Evolutionary conservation across 306 rosid genomes (phyloP), one percentile per base, ranked within the genome.

Genomic region (Adenanthera pavonina): DNA sequence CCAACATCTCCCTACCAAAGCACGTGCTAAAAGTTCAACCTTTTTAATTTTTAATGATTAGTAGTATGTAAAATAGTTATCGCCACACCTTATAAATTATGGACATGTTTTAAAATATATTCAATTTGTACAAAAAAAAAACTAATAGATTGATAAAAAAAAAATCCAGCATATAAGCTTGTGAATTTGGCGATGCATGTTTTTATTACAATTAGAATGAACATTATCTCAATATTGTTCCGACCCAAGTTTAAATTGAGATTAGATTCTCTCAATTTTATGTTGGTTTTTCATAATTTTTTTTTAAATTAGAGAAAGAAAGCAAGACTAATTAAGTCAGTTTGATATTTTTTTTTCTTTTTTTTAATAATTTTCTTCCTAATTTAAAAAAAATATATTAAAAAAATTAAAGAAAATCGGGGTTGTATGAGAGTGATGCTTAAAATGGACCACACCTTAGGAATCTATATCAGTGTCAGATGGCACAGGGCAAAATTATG

Each of bases 401-500:
- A n/a, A n/a, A n/a, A n/a, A n/a, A n/a, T n/a, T n/a, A n/a, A n/a
- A n/a, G 76, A 62, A 66, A 76, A 20, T 36, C 49, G 60, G 68
- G 81, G 60, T 38, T 46, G 41, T 35, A 0, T 46, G 57, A 12
- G 12, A 46, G 54, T 70, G 57, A 70, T 70, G 35, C 75, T 46
- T 25, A 25, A 19, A 12, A 47, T 51, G 81, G 83, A 77, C 87
- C 89, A 89, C 72, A 19, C 73, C 54, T 54, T 70, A 87, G 69
- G 30, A 35, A 65, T 81, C 75, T 70, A 59, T 25, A 70, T 44
- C 56, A 46, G n/a, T 69, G 11, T 69, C 73, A 72, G 35, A 53
- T 44, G 34, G 51, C 72, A 69, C 79, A 48, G 36, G 66, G 76
- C 81, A 66, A 65, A 54, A 76, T 74, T 49, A 67, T 73, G 34